A percentile compares a stretch with the other conserved stretches of the same genome.
Evolutionary conservation across 768 basidiomycete genomes (phyloP).

Genomic region (Lentinula edodes): DNA sequence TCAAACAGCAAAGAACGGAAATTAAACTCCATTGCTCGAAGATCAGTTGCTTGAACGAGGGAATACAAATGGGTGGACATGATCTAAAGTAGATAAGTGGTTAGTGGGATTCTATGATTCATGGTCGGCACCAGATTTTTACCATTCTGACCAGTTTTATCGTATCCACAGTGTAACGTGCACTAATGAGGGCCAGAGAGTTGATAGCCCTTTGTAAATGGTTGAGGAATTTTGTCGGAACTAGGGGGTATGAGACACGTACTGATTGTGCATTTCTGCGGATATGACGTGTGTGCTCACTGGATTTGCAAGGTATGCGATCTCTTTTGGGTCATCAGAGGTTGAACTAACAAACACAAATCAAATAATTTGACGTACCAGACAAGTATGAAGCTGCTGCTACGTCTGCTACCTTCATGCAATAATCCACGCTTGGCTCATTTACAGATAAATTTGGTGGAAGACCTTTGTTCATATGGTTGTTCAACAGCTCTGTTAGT

Average conservation of each 20-base stretch:
- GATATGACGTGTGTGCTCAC: neutral
- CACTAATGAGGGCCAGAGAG: neutral
- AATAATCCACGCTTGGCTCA: conserved; percentile 54
- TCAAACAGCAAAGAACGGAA: neutral
- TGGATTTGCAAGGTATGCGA: conserved; percentile 8
- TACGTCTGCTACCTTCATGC: conserved; percentile 55
- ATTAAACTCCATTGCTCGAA: neutral
- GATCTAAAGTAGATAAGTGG: neutral
- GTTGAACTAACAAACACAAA: neutral
- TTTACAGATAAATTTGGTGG: conserved; percentile 49
- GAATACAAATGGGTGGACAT: neutral
- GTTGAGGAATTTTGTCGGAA: neutral
- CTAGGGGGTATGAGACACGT: neutral
- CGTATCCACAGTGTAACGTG: neutral
- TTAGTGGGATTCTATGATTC: neutral
- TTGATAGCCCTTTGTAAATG: neutral
- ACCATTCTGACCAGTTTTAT: neutral
- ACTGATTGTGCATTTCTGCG: neutral
- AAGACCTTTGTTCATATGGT: conserved; percentile 53
- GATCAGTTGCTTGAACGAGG: conserved; percentile 1
- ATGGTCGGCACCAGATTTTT: too few species aligned
- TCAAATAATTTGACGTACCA: neutral
- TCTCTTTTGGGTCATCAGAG: conserved; percentile 34
- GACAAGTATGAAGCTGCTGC: conserved; percentile 50
- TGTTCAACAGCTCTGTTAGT: conserved; percentile 49